These are phyloP conservation scores for Chalciporus chontae DNA, from an alignment of 768 basidiomycete species.

Conservation along the genomic window DNA sequence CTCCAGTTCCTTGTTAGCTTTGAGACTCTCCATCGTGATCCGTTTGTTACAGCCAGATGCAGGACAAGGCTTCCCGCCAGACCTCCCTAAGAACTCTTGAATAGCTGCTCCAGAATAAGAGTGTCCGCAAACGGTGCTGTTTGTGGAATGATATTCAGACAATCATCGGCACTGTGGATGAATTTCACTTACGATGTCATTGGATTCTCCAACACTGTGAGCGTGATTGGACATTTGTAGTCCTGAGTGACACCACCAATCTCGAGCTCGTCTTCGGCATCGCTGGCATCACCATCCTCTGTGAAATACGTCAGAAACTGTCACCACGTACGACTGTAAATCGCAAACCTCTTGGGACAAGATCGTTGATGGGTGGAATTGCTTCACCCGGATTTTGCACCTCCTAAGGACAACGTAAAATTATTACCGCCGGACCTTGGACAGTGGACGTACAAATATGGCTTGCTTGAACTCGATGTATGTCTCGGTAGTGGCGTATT, in stretches of 20 bases:
- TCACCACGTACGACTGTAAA: background rate
- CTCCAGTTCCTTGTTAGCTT: slow-evolving; percentile 53
- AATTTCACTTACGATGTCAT: slow-evolving; percentile 69
- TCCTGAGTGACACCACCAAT: slow-evolving; percentile 82
- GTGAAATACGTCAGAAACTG: background rate
- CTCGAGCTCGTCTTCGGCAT: slow-evolving; percentile 85
- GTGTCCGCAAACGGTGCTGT: slow-evolving; percentile 70
- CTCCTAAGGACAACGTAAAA: slow-evolving; percentile 45
- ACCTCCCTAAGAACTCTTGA: slow-evolving; percentile 50
- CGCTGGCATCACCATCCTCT: slow-evolving; percentile 82
- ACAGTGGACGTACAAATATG: slow-evolving; percentile 54
- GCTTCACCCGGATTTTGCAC: slow-evolving; percentile 57
- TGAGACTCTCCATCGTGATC: slow-evolving; percentile 50
- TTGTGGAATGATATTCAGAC: slow-evolving; percentile 2
- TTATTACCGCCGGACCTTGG: background rate
- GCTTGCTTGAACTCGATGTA: slow-evolving; percentile 62
- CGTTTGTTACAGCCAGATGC: slow-evolving; percentile 66
- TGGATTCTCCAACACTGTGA: slow-evolving; percentile 65
- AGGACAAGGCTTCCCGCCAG: slow-evolving; percentile 53
- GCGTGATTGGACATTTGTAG: slow-evolving; percentile 80
- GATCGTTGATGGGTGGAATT: slow-evolving; percentile 75
- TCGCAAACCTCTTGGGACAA: slow-evolving; percentile 61
- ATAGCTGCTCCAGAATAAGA: slow-evolving; percentile 79
- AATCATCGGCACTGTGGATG: background rate
- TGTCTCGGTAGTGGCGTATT: slow-evolving; percentile 59